A percentile compares a stretch with the other conserved stretches of the same genome.
phyloP scores from a whole-genome alignment of 108 stramenopile genomes.

The Thalassiosira profunda region DNA sequence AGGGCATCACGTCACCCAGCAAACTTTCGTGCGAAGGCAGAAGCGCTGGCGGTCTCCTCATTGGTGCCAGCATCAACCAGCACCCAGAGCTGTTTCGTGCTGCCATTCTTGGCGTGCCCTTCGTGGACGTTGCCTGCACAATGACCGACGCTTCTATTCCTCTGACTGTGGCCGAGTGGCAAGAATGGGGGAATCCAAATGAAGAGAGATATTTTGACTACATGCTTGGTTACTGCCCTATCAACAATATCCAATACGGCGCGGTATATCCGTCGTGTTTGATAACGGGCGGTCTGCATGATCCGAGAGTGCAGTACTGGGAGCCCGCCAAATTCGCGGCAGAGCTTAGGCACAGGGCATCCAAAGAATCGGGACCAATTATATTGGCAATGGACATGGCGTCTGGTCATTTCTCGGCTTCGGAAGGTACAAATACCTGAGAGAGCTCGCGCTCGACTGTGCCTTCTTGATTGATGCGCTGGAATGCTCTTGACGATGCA shows the following conservation, averaged over 20 bases:
- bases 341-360: constrained; percentile 39
- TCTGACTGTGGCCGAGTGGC: constrained; percentile 84
- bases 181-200: constrained; percentile 95
- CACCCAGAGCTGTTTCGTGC: constrained; percentile 90
- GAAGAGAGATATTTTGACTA: constrained; percentile 67
- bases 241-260: constrained; percentile 81
- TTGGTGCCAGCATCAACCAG: constrained; percentile 77
- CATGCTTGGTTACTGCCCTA: constrained; percentile 90
- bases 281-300: constrained; percentile 93
- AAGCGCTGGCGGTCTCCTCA: constrained; percentile 74
- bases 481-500: constrained; percentile 23
- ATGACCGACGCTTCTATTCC: constrained; percentile 91
- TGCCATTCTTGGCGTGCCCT: constrained; percentile 95
- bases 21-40: constrained; percentile 75
- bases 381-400: constrained; percentile 87
- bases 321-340: constrained; percentile 56
- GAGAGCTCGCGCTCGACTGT: constrained; percentile 91
- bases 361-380: constrained; percentile 46
- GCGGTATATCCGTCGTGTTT: constrained; percentile 88
- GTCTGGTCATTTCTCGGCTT: constrained; percentile 94
- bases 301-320: constrained; percentile 82
- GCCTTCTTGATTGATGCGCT: constrained; percentile 90
- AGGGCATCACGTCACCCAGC: constrained; percentile 44
- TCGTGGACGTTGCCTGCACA: constrained; percentile 91
- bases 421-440: constrained; percentile 95